Evolutionary conservation across 1,284 basidiomycete genomes (phyloP), one percentile per base, ranked within the genome.

Genomic region (Microstroma glucosiphilum): DNA sequence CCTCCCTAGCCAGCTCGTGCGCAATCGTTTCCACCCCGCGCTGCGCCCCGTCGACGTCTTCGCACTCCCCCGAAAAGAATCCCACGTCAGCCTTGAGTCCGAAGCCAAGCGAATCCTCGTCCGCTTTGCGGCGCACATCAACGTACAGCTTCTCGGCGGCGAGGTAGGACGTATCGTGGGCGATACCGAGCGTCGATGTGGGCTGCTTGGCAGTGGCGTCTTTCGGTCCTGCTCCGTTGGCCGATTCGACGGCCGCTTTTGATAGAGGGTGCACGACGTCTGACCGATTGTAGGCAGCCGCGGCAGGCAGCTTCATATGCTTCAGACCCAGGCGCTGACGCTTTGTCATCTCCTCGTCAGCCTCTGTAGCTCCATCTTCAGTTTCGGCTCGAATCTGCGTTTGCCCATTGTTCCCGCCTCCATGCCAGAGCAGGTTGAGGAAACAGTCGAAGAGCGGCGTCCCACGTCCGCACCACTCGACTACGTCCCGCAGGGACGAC

Each of bases 31-130:
- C 17, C 43, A 48, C 21, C 43, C 12, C 21, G 17, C 21, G 17
- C 43, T 48, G 17, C 21, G 43, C 43, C 43, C 43, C 6, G 4
- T 17, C 43, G 15, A n/a, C 17, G 6, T n/a, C 43, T 21, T 48
- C 43, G 43, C 43, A 6, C 51, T 25, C 3, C 7, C 6, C 51
- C 2, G 13, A 26, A 7, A 54, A 26, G 21, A 54, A 23, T 4
- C 51, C 51, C 25, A 54, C 51, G 25, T 54, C 51, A 13, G 51
- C 51, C 25, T 54, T 54, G 4, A 54, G 17, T 23, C 51, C 21
- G 6, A 54, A 17, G 6, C 21, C n/a, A 21, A 54, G 25, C 4
- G 8, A 54, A 13, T 54, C 51, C 51, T 26, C 51, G 19, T 25
- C 13, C 21, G 25, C 7, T 8, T 54, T 26, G 21, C 51, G 19